Percentiles rank a stretch among this genome's conserved stretches.
Conservation (phyloP, 2,329 filamentous ascomycete species). For the Cladobotryum mycophilum region DNA sequence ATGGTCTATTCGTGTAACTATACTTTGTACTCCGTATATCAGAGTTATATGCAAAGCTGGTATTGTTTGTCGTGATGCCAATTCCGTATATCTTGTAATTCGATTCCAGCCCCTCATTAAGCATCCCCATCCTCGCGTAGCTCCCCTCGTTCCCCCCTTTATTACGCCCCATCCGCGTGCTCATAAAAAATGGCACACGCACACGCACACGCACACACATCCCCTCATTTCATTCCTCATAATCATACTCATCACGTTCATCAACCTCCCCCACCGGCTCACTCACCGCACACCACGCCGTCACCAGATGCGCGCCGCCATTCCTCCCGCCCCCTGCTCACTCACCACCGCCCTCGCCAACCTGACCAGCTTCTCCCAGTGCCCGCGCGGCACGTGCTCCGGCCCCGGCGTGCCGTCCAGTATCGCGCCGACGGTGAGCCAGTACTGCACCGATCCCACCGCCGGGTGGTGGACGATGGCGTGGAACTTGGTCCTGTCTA, state of each 20-base stretch:
- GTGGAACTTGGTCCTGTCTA: slow-evolving; percentile 5
- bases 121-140: not conserved
- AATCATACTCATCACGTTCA: not conserved
- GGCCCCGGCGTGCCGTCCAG: slow-evolving; percentile 9
- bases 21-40: too few species aligned
- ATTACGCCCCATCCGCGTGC: not conserved
- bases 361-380: slow-evolving; percentile 13
- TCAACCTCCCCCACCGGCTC: slow-evolving; percentile 2
- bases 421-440: slow-evolving; percentile 9
- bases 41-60: too few species aligned
- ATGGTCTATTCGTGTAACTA: too few species aligned
- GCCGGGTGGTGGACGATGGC: not conserved
- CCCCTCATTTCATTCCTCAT: not conserved
- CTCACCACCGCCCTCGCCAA: slow-evolving; percentile 7
- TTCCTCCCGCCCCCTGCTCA: not conserved
- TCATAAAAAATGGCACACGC: not conserved
- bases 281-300: slow-evolving; percentile 8
- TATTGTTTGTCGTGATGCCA: too few species aligned
- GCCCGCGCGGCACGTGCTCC: slow-evolving; percentile 8
- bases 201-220: not conserved
- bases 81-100: not conserved
- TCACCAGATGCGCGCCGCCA: slow-evolving; percentile 8
- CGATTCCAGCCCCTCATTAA: not conserved
- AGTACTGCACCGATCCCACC: slow-evolving; percentile 11
- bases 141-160: not conserved